Evolutionary conservation across 2,329 filamentous ascomycete species (phyloP), one percentile per base, ranked within the genome.

Genomic region (Diaporthe eres): DNA sequence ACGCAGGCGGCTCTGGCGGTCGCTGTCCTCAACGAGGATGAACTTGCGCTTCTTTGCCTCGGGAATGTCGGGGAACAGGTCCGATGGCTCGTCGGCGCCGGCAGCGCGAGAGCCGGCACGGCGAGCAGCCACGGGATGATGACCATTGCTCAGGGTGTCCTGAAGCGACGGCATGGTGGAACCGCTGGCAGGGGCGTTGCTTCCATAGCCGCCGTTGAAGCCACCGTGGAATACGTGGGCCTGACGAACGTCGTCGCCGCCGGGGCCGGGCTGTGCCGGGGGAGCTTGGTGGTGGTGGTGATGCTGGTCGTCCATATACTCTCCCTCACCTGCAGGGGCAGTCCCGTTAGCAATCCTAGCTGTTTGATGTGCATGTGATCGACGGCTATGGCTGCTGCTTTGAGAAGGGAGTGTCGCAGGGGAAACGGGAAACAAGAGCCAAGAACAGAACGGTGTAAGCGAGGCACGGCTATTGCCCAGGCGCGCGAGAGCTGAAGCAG

Each of bases 1-100:
- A 22, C 96, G 93, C 2, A 98, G 92, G 57, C 95, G 91, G 70
- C 92, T 93, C 71, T 93, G 94, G 49, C 95, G 93, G 77, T 95
- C 94, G 71, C 92, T 92, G 83, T 98, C 96, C 79, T 98, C 96
- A 39, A 98, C 95, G 13, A 98, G 91, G 79, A 98, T 98, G 84
- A 98, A 98, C 85, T 98, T 98, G 82, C 96, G 94, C 81, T 95
- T 95, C 86, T 98, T 98, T 71, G 93, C 92, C 81, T 97, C 95
- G 1, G 96, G 95, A 71, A 98, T 90, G 79, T 97, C 94, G 67
- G 95, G 95, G 83, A 98, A 98, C 60, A 98, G 90, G 67, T 92
- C 92, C 22, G 92, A 90, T 71, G 93, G 86, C 77, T 91, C 90
- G 80, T 92, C 88, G 77, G 89, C 87, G 76, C 90, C 87, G 78